phyloP scores from a whole-genome alignment of 1,139 yeast species.

The Diutina scorzettiae region DNA sequence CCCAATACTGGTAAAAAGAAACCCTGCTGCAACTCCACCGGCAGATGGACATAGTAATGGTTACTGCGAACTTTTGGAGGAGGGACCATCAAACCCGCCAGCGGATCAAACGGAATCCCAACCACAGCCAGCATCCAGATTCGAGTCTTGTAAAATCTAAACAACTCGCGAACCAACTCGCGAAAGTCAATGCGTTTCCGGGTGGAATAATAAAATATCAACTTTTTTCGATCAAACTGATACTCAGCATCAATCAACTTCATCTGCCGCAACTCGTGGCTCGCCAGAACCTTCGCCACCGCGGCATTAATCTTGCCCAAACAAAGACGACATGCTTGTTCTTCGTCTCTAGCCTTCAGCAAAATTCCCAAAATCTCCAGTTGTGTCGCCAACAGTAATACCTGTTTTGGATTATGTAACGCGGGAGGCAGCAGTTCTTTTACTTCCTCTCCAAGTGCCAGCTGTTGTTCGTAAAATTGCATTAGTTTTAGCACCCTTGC shows the following conservation, averaged over 20 bases:
- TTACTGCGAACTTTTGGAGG: not conserved
- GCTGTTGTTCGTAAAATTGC: slow-evolving; percentile 47
- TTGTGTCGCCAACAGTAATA: slow-evolving; percentile 55
- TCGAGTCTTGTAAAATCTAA: slow-evolving; percentile 6
- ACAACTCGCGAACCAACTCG: slow-evolving; percentile 6
- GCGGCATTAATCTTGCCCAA: slow-evolving; percentile 44
- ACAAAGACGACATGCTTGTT: slow-evolving; percentile 53
- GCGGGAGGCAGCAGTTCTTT: slow-evolving; percentile 21
- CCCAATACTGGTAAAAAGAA: not conserved
- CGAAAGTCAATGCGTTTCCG: slow-evolving; percentile 6
- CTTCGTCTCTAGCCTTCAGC: slow-evolving; percentile 57
- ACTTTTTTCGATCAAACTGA: slow-evolving; percentile 6
- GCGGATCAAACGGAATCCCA: slow-evolving; percentile 13
- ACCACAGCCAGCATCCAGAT: slow-evolving; percentile 14
- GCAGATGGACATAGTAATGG: not conserved
- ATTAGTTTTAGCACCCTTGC: slow-evolving; percentile 53
- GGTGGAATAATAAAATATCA: slow-evolving; percentile 6
- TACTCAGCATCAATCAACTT: slow-evolving; percentile 8
- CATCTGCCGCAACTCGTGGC: slow-evolving; percentile 12
- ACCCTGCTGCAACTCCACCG: not conserved
- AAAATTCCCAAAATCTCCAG: slow-evolving; percentile 50
- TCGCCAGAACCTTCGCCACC: not conserved
- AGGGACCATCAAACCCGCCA: not conserved
- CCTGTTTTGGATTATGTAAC: slow-evolving; percentile 59
- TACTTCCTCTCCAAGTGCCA: slow-evolving; percentile 22